These are phyloP conservation scores for Hemileccinum impolitum DNA, from an alignment of 768 basidiomycete genomes.

Conservation along the genomic window DNA sequence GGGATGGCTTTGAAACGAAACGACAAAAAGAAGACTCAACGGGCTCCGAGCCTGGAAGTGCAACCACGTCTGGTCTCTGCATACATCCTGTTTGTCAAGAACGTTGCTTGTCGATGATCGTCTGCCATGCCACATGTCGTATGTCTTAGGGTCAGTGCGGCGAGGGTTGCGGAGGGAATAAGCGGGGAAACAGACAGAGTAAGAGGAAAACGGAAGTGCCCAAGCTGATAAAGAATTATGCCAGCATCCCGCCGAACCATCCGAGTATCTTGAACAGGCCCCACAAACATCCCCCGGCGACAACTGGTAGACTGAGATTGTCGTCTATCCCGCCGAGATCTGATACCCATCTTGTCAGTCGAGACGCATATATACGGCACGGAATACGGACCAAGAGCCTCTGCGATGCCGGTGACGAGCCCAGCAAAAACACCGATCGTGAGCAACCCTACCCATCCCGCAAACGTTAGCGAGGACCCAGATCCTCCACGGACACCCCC, in stretches of 20 bases:
- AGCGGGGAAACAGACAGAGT: neutral
- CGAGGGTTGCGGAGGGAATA: neutral
- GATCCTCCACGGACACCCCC: neutral
- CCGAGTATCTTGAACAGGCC: conserved; percentile 44
- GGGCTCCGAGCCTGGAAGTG: neutral
- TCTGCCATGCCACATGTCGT: too few relatives aligned
- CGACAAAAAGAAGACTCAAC: neutral
- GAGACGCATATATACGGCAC: neutral
- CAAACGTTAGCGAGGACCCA: conserved; percentile 8
- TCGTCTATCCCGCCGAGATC: conserved; percentile 86
- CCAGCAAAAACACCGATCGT: conserved; percentile 65
- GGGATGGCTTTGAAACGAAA: neutral
- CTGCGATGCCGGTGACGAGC: conserved; percentile 78
- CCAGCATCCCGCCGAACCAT: conserved; percentile 28
- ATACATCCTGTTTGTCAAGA: neutral
- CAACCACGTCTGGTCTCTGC: neutral
- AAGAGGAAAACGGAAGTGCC: neutral
- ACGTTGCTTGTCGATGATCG: neutral
- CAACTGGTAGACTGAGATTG: conserved; percentile 85
- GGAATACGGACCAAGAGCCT: conserved; percentile 72
- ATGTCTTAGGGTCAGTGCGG: neutral
- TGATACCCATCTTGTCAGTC: conserved; percentile 28
- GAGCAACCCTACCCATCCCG: conserved; percentile 45
- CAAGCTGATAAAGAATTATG: conserved; percentile 2
- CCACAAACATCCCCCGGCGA: conserved; percentile 74